Percentiles rank a stretch among this genome's conserved stretches.
These are phyloP conservation scores for Tricholoma bakamatsutake DNA, from an alignment of 768 basidiomycete species.

Conservation along the genomic window DNA sequence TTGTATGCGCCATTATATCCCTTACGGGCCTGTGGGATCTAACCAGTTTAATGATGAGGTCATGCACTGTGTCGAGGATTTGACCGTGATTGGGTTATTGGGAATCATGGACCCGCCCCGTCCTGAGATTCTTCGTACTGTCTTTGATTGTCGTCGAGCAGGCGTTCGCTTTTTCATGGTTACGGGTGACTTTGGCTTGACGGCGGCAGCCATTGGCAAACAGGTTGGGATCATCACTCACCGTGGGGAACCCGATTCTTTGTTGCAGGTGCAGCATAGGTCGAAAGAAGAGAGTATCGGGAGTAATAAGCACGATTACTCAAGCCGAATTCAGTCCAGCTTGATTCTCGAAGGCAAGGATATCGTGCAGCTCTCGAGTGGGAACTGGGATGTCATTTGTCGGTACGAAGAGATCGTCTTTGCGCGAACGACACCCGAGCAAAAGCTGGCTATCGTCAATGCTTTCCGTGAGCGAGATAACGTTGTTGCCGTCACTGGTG, in stretches of 20 bases:
- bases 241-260: slow-evolving; percentile 15
- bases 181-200: slow-evolving; percentile 51
- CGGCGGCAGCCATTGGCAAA: slow-evolving; percentile 44
- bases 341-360: slow-evolving; percentile 43
- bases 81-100: slow-evolving; percentile 45
- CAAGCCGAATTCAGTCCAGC: slow-evolving; percentile 29
- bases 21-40: slow-evolving; percentile 13
- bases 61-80: slow-evolving; percentile 30
- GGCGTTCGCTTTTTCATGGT: slow-evolving; percentile 53
- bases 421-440: slow-evolving; percentile 49
- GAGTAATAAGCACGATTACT: neutral
- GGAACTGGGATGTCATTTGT: slow-evolving; percentile 36
- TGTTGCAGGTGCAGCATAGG: slow-evolving; percentile 5
- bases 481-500: slow-evolving; percentile 50
- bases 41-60: slow-evolving; percentile 27
- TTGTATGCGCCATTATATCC: slow-evolving; percentile 25
- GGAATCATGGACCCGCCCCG: slow-evolving; percentile 55
- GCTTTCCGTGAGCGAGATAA: slow-evolving; percentile 43
- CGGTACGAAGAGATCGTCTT: slow-evolving; percentile 42
- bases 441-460: slow-evolving; percentile 55
- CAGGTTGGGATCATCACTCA: slow-evolving; percentile 40
- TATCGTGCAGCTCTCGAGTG: slow-evolving; percentile 26
- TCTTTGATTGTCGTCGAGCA: slow-evolving; percentile 40
- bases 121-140: slow-evolving; percentile 38
- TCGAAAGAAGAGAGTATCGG: slow-evolving; percentile 2